Conservation (phyloP, 768 basidiomycete species). For the Lactarius indigo region DNA sequence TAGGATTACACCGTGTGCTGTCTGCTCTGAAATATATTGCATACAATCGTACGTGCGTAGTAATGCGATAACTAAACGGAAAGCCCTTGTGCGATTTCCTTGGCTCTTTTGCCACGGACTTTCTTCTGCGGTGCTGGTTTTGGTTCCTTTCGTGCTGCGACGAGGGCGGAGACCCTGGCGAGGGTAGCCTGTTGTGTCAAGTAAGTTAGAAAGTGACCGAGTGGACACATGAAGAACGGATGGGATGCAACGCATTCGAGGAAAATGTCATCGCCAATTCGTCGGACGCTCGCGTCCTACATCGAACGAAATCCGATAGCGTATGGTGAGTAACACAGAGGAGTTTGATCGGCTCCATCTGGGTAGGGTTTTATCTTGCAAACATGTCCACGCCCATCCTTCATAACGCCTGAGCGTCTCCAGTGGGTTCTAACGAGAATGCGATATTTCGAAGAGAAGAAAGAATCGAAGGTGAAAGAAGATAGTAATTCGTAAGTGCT, state of each 20-base stretch:
- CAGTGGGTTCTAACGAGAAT: conserved; percentile 93
- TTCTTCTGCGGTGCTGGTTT: conserved; percentile 67
- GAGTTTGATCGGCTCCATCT: conserved; percentile 57
- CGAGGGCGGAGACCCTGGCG: conserved; percentile 70
- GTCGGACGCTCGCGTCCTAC: conserved; percentile 59
- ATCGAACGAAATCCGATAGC: conserved; percentile 75
- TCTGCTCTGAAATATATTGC: background rate
- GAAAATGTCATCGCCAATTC: conserved; percentile 62
- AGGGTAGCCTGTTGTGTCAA: conserved; percentile 55
- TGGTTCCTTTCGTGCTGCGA: conserved; percentile 67
- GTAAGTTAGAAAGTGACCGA: background rate
- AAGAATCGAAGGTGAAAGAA: conserved; percentile 7
- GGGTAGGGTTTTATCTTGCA: conserved; percentile 65
- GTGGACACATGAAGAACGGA: background rate
- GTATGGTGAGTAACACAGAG: conserved; percentile 56
- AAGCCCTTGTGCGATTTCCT: background rate
- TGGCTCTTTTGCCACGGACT: conserved; percentile 64
- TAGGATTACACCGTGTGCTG: background rate
- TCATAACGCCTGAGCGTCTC: conserved; percentile 63
- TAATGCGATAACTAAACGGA: background rate
- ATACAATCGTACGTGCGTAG: conserved; percentile 1
- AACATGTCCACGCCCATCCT: conserved; percentile 92
- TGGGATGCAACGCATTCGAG: conserved; percentile 10
- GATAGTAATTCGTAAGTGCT: conserved; percentile 35
- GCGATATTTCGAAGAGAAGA: conserved; percentile 38